A percentile compares a stretch with the other conserved stretches of the same genome.
Evolutionary conservation across 441 rosid genomes (phyloP).

Genomic region (Rhodomyrtus psidioides): DNA sequence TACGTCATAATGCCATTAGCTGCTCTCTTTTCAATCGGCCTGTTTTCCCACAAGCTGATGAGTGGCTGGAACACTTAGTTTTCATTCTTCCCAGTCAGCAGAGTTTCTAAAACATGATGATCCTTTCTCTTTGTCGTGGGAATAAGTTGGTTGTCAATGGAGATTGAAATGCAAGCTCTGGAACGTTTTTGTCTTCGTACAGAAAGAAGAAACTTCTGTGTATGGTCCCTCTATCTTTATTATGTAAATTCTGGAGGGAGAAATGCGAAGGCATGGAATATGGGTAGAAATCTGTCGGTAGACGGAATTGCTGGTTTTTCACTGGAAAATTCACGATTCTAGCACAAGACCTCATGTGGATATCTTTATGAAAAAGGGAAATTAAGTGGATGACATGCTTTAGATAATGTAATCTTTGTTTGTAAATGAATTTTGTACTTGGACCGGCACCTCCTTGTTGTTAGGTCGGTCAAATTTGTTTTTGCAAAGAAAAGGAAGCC

Average conservation of each 20-base stretch:
- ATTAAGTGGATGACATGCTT: not conserved
- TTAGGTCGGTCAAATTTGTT: not conserved
- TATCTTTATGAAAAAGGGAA: not conserved
- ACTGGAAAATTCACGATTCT: too few species aligned
- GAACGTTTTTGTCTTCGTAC: not conserved
- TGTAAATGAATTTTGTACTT: not conserved
- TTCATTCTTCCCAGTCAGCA: not conserved
- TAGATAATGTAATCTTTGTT: not conserved
- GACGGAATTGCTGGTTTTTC: not conserved
- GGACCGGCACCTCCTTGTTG: not conserved
- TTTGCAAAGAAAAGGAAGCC: not conserved
- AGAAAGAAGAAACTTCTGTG: not conserved
- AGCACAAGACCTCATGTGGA: too few species aligned
- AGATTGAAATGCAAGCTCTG: not conserved
- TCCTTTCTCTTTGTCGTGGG: not conserved
- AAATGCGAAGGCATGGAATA: not conserved
- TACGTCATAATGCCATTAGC: not conserved
- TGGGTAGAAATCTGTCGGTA: not conserved
- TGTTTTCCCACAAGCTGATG: not conserved
- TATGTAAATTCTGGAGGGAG: not conserved
- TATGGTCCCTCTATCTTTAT: not conserved
- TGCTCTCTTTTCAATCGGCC: not conserved
- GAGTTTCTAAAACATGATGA: not conserved
- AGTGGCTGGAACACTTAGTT: not conserved
- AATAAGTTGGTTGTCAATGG: not conserved